Evolutionary conservation across 768 basidiomycete genomes (phyloP), one percentile per base, ranked within the genome.

Genomic region (Pleurotus pulmonarius): DNA sequence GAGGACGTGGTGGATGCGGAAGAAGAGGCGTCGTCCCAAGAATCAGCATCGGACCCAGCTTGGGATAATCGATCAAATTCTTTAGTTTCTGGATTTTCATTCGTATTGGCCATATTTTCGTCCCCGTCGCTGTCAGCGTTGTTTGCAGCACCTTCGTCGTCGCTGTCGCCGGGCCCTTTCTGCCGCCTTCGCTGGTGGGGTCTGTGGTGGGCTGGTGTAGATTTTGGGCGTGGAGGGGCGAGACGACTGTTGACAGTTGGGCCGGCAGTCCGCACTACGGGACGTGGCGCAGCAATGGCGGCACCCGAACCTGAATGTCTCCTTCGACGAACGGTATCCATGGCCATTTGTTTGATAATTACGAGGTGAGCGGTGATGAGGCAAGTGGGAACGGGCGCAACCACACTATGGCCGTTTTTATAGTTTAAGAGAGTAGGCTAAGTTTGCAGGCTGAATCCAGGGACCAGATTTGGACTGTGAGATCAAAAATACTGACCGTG

Each of bases 211-310:
- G 73, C 77, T 2, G 88, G 88, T 0, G 88, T 87, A 12, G 86
- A 88, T 67, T 90, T 88, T 16, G 88, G 88, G 16, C 88, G 79
- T 3, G 85, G 87, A 5, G 84, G 82, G 1, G 73, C 63, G 20
- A 81, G 62, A 8, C 55, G 20, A 40, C 69, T 66, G n/a, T 55
- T 59, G 29, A 58, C 53, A 58, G 59, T 62, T 52, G 61, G 59
- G 13, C 67, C 57, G 45, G 58, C 49, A 39, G 56, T 59, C 37
- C 65, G 45, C 48, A 9, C 56, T 46, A 58, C 54, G 52, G 67
- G 54, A 60, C 59, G 29, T 46, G 60, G 61, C 58, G 67, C 51
- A 59, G 64, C 46, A 66, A 67, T 64, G 64, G 72, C 61, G 66
- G 73, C 58, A 73, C 75, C 67, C 11, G 83, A 82, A 47, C 81